A percentile compares a stretch with the other conserved stretches of the same genome.
Conservation (phyloP, 176 grass and related monocot genomes). For the Rhynchospora tenuis region DNA sequence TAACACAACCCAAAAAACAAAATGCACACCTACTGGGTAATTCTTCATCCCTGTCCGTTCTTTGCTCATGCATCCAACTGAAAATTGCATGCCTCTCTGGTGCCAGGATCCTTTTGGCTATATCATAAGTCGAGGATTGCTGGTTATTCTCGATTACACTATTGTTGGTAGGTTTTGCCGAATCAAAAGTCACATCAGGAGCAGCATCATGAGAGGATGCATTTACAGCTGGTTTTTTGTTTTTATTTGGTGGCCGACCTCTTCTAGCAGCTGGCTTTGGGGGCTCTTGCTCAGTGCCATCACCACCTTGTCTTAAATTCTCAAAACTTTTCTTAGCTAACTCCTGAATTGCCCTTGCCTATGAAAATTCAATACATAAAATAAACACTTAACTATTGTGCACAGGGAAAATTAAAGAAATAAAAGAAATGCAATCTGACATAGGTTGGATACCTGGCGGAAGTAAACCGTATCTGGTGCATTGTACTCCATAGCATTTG, state of each 20-base stretch:
- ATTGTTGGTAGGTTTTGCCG: constrained; percentile 23
- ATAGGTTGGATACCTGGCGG: constrained; percentile 37
- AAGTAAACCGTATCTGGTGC: constrained; percentile 50
- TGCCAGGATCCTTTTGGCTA: neutral
- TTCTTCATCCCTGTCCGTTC: constrained; percentile 26
- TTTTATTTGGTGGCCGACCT: constrained; percentile 33
- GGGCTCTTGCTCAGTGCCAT: constrained; percentile 12
- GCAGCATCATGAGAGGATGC: constrained; percentile 2
- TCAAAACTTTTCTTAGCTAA: constrained; percentile 36
- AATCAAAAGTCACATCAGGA: constrained; percentile 19
- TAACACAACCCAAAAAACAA: neutral
- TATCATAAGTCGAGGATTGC: constrained; percentile 12
- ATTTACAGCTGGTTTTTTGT: constrained; percentile 23
- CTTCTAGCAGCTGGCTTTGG: constrained; percentile 22
- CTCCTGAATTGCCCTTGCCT: constrained; percentile 36
- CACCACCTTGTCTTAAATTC: constrained; percentile 26
- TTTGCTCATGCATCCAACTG: constrained; percentile 26
- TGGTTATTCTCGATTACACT: neutral
- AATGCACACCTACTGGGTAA: constrained; percentile 16
- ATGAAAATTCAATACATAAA: neutral
- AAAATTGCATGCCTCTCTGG: constrained; percentile 2
- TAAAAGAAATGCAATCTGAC: neutral
- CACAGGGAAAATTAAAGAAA: neutral
- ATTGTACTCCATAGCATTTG: constrained; percentile 53
- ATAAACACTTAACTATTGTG: neutral